Evolutionary conservation across 2,329 filamentous ascomycete genomes (phyloP).

Genomic region (Cercospora janseana): DNA sequence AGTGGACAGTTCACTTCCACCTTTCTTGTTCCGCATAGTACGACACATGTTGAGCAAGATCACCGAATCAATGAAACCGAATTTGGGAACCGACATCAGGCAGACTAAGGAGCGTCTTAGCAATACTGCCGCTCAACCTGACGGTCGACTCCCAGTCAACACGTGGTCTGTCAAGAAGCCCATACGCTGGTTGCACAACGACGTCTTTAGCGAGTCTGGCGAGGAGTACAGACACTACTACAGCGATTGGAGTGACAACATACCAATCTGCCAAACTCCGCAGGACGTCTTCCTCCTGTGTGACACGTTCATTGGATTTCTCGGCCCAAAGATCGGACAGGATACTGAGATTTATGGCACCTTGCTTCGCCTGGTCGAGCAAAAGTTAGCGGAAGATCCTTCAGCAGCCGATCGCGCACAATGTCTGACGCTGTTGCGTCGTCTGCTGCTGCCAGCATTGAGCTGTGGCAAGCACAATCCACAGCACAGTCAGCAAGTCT

Average conservation of each 20-base stretch:
- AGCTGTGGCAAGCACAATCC: slow-evolving; percentile 84
- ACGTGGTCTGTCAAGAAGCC: slow-evolving; percentile 63
- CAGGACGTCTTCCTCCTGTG: slow-evolving; percentile 90
- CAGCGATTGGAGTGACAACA: slow-evolving; percentile 93
- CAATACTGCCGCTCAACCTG: slow-evolving; percentile 67
- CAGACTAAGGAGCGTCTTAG: slow-evolving; percentile 52
- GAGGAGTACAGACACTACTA: slow-evolving; percentile 88
- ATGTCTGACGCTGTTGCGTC: slow-evolving; percentile 81
- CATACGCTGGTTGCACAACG: slow-evolving; percentile 80
- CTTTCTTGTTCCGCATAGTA: slow-evolving; percentile 79
- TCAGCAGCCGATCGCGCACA: slow-evolving; percentile 69
- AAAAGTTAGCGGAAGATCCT: slow-evolving; percentile 67
- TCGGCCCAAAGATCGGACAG: slow-evolving; percentile 85
- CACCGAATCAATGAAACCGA: slow-evolving; percentile 54
- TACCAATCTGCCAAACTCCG: slow-evolving; percentile 84
- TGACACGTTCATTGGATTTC: slow-evolving; percentile 76
- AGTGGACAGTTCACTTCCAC: slow-evolving; percentile 74
- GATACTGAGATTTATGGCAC: slow-evolving; percentile 77
- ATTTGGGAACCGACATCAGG: slow-evolving; percentile 43
- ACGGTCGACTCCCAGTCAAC: slow-evolving; percentile 58
- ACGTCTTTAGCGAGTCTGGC: slow-evolving; percentile 70
- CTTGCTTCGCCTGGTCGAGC: slow-evolving; percentile 77
- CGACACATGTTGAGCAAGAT: slow-evolving; percentile 79
- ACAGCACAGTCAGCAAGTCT: slow-evolving; percentile 80
- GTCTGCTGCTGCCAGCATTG: slow-evolving; percentile 81